Percentiles rank a stretch among this genome's conserved stretches.
phyloP scores from a whole-genome alignment of 2,329 filamentous ascomycete genomes.

The Catunica adiposa region DNA sequence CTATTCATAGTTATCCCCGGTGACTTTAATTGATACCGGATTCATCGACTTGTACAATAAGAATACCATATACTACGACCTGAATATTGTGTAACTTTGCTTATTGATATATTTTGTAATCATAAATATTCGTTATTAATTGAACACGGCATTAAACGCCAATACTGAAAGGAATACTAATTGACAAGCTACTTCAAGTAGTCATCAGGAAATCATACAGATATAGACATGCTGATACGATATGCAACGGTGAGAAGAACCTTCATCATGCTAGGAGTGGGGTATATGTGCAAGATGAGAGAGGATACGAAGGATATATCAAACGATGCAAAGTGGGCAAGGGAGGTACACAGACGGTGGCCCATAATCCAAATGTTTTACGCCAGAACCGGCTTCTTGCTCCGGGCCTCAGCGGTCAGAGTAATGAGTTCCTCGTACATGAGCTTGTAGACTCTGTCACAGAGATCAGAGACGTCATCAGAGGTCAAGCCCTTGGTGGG shows the following conservation, averaged over 20 bases:
- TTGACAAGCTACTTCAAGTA: not conserved
- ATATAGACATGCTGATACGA: not conserved
- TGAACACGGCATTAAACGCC: not conserved
- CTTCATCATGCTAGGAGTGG: not conserved
- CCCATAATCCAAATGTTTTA: not conserved
- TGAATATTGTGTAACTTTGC: not conserved
- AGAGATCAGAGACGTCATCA: slow-evolving; percentile 62
- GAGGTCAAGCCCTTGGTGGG: slow-evolving; percentile 54
- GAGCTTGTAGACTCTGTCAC: slow-evolving; percentile 48
- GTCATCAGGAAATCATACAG: not conserved
- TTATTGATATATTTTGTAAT: not conserved
- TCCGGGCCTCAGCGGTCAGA: slow-evolving; percentile 36
- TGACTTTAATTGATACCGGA: not conserved
- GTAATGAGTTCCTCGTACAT: slow-evolving; percentile 54
- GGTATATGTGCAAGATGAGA: not conserved
- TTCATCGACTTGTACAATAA: not conserved
- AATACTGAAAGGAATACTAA: not conserved
- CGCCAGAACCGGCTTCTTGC: slow-evolving; percentile 17
- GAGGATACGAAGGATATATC: not conserved
- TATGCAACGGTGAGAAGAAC: not conserved
- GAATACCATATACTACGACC: not conserved
- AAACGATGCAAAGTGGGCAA: not conserved
- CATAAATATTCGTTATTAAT: slow-evolving; percentile 3
- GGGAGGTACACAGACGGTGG: too few relatives aligned
- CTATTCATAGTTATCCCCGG: not conserved